Conservation (phyloP, 2,329 filamentous ascomycete genomes). For the Fusarium phyllophilum region DNA sequence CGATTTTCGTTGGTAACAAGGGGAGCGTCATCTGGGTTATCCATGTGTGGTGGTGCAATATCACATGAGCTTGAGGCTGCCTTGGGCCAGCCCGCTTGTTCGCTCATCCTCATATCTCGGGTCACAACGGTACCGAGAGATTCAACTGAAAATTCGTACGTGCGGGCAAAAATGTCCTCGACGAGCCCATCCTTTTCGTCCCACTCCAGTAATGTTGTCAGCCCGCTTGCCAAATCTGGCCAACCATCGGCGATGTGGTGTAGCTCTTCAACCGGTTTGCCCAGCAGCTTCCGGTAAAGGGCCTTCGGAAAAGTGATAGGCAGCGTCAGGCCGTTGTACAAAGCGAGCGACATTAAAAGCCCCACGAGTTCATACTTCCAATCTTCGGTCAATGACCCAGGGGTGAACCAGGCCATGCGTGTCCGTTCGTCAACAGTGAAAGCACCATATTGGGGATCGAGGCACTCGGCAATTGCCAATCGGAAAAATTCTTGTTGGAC, state of each 20-base stretch:
- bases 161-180: conserved; percentile 82
- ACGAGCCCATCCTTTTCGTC: conserved; percentile 78
- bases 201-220: conserved; percentile 81
- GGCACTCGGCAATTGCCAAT: conserved; percentile 80
- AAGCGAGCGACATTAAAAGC: conserved; percentile 84
- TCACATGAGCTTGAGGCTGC: conserved; percentile 49
- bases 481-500: conserved; percentile 98
- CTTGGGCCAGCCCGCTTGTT: conserved; percentile 62
- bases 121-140: conserved; percentile 67
- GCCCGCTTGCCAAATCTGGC: conserved; percentile 80
- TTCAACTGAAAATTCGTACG: conserved; percentile 83
- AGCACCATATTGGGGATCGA: conserved; percentile 80
- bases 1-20: conserved; percentile 87
- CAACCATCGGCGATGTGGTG: conserved; percentile 88
- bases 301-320: conserved; percentile 89
- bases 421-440: conserved; percentile 83
- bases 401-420: conserved; percentile 87
- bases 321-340: conserved; percentile 93
- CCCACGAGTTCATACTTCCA: conserved; percentile 94
- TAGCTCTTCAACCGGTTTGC: conserved; percentile 73
- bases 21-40: conserved; percentile 64
- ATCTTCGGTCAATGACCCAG: conserved; percentile 80
- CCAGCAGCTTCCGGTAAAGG: conserved; percentile 83
- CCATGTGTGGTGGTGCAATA: conserved; percentile 28
- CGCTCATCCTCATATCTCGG: conserved; percentile 61